phyloP scores from a whole-genome alignment of 768 basidiomycete genomes.

The Leccinum olivaceopallidum region DNA sequence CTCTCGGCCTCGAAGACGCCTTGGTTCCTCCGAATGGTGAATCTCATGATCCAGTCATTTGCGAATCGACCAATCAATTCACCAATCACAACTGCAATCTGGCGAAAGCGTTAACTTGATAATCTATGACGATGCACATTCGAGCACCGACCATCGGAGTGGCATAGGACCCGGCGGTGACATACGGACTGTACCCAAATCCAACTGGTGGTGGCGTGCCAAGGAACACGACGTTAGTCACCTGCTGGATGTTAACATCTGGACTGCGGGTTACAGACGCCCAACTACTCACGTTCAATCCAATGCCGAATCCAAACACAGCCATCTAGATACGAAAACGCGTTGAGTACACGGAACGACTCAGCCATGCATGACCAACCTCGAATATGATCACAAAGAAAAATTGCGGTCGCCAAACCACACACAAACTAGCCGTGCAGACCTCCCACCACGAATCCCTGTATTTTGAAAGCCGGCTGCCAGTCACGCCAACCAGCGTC shows the following conservation, averaged over 20 bases:
- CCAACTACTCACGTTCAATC: conserved; percentile 38
- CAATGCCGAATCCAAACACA: conserved; percentile 51
- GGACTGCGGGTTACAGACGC: neutral
- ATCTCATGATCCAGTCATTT: conserved; percentile 51
- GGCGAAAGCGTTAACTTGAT: neutral
- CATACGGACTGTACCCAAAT: conserved; percentile 44
- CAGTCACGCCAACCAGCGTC: conserved; percentile 51
- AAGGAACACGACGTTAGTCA: conserved; percentile 57
- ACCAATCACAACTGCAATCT: conserved; percentile 52
- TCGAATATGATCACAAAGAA: conserved; percentile 40
- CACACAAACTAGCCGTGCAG: conserved; percentile 34
- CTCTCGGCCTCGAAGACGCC: conserved; percentile 58
- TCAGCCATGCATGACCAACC: conserved; percentile 18
- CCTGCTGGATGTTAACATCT: conserved; percentile 29
- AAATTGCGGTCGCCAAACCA: conserved; percentile 54
- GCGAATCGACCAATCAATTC: conserved; percentile 51
- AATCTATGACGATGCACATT: neutral
- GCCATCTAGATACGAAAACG: conserved; percentile 30
- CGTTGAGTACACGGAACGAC: neutral
- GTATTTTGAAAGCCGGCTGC: conserved; percentile 44
- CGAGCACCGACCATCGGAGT: conserved; percentile 42
- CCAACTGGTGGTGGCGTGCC: conserved; percentile 46
- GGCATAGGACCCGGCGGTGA: conserved; percentile 43
- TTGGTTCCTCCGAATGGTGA: conserved; percentile 42
- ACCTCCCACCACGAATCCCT: conserved; percentile 42